Base-by-base conservation (phyloP, 2,329 filamentous ascomycete species). In the Mycocentrospora acerina region DNA sequence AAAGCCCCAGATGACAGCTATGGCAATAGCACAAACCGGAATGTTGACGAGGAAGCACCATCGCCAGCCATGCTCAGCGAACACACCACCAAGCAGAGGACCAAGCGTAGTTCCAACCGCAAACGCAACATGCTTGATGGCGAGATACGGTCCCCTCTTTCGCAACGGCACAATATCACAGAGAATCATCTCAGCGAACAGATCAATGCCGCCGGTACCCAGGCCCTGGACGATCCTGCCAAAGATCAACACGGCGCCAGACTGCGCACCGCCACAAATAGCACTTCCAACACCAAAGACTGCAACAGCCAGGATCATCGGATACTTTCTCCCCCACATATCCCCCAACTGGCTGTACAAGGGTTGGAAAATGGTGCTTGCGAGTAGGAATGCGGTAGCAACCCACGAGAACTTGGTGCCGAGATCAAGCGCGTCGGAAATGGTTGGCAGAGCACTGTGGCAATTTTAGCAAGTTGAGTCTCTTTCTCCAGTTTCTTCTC, bases 161-260 rank as follows among this genome's bases (percentile, higher is more conserved):
- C 55, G 43, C 17, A 80, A 57, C 0, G 75, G 71, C 0, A 79
- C 69, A 3, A 80, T 54, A 38, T 80, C 77, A 16, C 67, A 73
- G 7, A 78, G 62, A 13, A 80, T 69, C 35, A 78, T 68, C 16
- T 74, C 71, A 4, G 70, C 62, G 2, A 79, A 59, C 27, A 73
- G 53, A 33, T 67, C 67, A 46, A 74, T 67, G 0, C 75, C 75
- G 2, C 71, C 74, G 2, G 62, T 69, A 0, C 75, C 76, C 2
- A 76, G 51, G 0, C 81, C 80, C 39, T 83, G 78, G 1, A 83
- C 57, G 0, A 70, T 70, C 1, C 80, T 70, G n/a, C 77, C 78
- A 44, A 67, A 71, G 11, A 85, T 78, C 2, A 85, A 63, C 53
- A 74, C 72, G 0, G 47, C 53, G 1, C 62, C 65, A 7, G 48